phyloP scores from a whole-genome alignment of 371 early-diverging fungal species.

The Rhizopus arrhizus region DNA sequence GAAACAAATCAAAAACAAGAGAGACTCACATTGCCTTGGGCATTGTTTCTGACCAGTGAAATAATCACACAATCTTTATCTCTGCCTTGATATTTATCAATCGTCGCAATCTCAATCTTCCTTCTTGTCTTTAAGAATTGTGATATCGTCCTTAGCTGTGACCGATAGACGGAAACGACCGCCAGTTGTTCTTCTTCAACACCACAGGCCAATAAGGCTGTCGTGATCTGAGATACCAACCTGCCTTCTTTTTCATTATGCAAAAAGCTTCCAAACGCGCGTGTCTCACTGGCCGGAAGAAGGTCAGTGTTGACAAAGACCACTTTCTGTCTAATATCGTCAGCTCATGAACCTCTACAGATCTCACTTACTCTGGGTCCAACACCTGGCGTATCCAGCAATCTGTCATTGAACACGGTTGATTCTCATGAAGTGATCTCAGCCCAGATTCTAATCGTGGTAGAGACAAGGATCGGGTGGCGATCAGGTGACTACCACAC shows the following conservation, averaged over 20 bases:
- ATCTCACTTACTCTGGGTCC: constrained; percentile 57
- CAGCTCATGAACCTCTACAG: not conserved
- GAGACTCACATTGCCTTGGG: constrained; percentile 57
- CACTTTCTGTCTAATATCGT: constrained; percentile 53
- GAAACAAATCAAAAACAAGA: not conserved
- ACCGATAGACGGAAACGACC: constrained; percentile 84
- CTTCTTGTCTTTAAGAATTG: constrained; percentile 37
- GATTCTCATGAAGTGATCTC: constrained; percentile 19
- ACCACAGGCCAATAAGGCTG: constrained; percentile 66
- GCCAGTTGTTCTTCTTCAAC: constrained; percentile 69
- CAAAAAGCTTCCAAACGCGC: constrained; percentile 43
- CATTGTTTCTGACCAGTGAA: constrained; percentile 88
- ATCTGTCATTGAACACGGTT: not conserved
- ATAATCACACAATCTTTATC: constrained; percentile 88
- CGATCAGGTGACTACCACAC: constrained; percentile 76
- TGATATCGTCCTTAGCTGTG: constrained; percentile 76
- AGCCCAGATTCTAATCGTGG: constrained; percentile 46
- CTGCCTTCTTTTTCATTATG: constrained; percentile 74
- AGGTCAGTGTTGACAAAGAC: constrained; percentile 86
- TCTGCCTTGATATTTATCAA: constrained; percentile 94
- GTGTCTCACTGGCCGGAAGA: constrained; percentile 58
- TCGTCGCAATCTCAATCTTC: constrained; percentile 74
- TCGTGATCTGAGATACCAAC: constrained; percentile 56
- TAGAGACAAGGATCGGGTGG: constrained; percentile 52
- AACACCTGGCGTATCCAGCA: constrained; percentile 72